Evolutionary conservation across 768 basidiomycete species (phyloP).

Genomic region (Suillus tomentosus): DNA sequence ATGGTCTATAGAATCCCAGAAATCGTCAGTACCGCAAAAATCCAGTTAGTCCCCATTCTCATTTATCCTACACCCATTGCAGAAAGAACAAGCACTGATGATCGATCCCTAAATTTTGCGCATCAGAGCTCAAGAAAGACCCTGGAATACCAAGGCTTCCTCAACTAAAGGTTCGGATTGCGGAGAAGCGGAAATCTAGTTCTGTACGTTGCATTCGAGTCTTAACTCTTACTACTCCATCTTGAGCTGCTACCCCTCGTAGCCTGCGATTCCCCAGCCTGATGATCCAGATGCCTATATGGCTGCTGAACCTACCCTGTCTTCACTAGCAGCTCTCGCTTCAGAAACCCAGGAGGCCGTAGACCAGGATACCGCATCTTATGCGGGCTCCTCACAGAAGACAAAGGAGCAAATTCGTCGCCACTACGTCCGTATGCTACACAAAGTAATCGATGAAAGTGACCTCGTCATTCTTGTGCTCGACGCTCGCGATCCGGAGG

Average conservation of each 20-base stretch:
- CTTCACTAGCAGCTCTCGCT: conserved; percentile 57
- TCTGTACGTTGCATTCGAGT: conserved; percentile 35
- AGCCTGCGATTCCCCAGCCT: conserved; percentile 28
- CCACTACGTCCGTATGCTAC: conserved; percentile 76
- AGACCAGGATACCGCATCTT: conserved; percentile 35
- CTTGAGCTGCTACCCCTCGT: background rate
- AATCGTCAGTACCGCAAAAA: conserved; percentile 28
- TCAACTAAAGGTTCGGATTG: conserved; percentile 62
- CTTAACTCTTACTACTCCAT: conserved; percentile 1
- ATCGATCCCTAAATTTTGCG: background rate
- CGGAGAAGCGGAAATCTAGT: conserved; percentile 47
- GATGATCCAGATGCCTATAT: conserved; percentile 62
- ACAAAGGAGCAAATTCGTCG: conserved; percentile 71
- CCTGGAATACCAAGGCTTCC: conserved; percentile 86
- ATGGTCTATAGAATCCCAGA: conserved; percentile 24
- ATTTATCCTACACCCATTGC: background rate
- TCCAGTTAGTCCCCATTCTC: conserved; percentile 20
- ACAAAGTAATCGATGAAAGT: conserved; percentile 91
- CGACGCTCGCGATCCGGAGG: conserved; percentile 94
- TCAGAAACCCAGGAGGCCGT: conserved; percentile 20
- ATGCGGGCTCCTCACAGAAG: conserved; percentile 37
- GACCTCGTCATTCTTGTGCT: conserved; percentile 90
- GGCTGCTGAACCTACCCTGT: conserved; percentile 73
- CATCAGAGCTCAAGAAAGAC: conserved; percentile 81
- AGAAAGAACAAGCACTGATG: conserved; percentile 11